Conservation (phyloP, 495 filamentous ascomycete genomes). For the Talaromyces ruber region DNA sequence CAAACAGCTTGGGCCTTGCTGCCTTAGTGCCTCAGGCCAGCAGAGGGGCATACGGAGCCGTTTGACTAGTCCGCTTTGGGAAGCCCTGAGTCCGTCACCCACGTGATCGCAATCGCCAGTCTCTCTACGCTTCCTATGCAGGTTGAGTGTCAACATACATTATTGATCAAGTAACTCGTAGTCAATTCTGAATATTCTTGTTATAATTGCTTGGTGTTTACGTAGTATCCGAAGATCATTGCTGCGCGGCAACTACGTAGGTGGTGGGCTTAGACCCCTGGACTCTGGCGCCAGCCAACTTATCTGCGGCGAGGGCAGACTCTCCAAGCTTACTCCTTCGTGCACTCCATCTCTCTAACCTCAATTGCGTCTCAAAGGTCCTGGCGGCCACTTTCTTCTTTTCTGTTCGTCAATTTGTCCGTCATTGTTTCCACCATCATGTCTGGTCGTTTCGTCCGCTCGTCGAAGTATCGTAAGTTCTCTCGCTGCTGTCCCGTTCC, state of each 20-base stretch:
- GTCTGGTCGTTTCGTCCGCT: constrained; percentile 95
- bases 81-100: not conserved
- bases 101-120: not conserved
- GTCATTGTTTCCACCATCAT: constrained; percentile 37
- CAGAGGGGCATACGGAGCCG: not conserved
- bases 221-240: not conserved
- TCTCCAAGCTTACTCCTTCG: constrained; percentile 1
- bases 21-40: not conserved
- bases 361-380: constrained; percentile 2
- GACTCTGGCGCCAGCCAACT: not conserved
- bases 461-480: constrained; percentile 93
- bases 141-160: not conserved
- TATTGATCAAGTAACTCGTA: not conserved
- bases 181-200: not conserved
- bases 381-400: constrained; percentile 8
- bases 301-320: not conserved
- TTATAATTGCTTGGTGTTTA: not conserved
- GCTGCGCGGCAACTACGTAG: not conserved
- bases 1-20: not conserved
- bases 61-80: not conserved
- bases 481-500: constrained; percentile 5
- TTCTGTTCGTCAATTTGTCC: constrained; percentile 14
- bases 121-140: not conserved
- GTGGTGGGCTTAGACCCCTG: not conserved
- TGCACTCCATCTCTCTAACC: constrained; percentile 6